These are phyloP conservation scores for Beauveria bassiana DNA, from an alignment of 2,329 filamentous ascomycete genomes.

Conservation along the genomic window DNA sequence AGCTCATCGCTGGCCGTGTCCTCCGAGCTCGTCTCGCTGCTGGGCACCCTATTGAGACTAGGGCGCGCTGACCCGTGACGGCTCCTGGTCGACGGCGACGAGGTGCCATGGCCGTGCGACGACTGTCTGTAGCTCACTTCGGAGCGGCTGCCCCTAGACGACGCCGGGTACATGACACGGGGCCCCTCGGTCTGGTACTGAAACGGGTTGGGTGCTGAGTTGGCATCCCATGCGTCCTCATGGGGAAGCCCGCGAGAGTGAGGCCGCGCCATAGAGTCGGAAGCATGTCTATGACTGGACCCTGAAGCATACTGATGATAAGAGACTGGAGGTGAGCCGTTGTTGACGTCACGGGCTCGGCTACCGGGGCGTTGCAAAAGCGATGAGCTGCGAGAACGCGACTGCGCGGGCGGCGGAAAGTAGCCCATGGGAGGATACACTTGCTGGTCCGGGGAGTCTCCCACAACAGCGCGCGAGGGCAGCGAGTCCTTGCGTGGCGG, in stretches of 20 bases:
- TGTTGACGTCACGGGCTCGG: constrained; percentile 24
- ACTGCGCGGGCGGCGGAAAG: constrained; percentile 39
- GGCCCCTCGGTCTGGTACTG: constrained; percentile 43
- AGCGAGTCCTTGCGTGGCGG: constrained; percentile 27
- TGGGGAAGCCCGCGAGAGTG: constrained; percentile 25
- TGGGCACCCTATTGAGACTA: constrained; percentile 24
- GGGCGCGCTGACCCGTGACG: constrained; percentile 22
- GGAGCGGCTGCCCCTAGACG: constrained; percentile 29
- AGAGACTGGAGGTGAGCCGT: constrained; percentile 33
- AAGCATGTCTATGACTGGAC: constrained; percentile 33
- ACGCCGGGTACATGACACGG: constrained; percentile 27
- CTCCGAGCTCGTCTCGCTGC: constrained; percentile 26
- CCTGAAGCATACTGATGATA: constrained; percentile 36
- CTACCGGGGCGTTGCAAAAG: constrained; percentile 28
- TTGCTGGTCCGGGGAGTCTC: constrained; percentile 14
- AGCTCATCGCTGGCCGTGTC: constrained; percentile 30
- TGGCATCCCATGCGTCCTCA: constrained; percentile 23
- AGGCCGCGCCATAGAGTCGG: constrained; percentile 32
- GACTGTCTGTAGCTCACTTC: constrained; percentile 20
- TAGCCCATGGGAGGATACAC: constrained; percentile 42
- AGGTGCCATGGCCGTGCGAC: constrained; percentile 17
- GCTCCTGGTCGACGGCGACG: constrained; percentile 23
- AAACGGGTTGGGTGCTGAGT: constrained; percentile 37
- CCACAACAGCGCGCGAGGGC: constrained; percentile 29
- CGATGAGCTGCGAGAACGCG: constrained; percentile 35